Evolutionary conservation across 176 grass and related monocot genomes (phyloP).

Genomic region (Lolium rigidum): DNA sequence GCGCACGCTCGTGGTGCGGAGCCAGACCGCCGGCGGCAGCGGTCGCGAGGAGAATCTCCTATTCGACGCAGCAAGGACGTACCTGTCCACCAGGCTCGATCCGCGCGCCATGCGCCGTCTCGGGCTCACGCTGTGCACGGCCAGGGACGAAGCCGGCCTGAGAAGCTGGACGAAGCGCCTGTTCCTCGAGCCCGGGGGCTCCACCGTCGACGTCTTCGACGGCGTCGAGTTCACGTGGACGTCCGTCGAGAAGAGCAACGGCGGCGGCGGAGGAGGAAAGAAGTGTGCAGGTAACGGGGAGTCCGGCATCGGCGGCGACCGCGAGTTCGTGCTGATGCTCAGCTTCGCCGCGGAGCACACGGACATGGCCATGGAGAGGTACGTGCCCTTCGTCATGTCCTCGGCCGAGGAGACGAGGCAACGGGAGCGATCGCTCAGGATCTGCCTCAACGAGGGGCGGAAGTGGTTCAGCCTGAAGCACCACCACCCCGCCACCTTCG

Average conservation of each 20-base stretch:
- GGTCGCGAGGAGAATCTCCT: background rate
- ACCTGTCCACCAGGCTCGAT: slow-evolving; percentile 40
- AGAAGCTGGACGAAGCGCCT: background rate
- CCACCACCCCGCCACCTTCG: slow-evolving; percentile 43
- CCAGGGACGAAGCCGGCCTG: background rate
- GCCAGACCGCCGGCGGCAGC: background rate
- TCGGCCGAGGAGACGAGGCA: background rate
- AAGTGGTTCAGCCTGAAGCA: background rate
- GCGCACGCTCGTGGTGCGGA: slow-evolving; percentile 27
- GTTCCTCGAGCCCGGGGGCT: slow-evolving; percentile 40
- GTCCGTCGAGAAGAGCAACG: background rate
- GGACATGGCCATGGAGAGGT: slow-evolving; percentile 24
- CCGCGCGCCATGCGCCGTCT: slow-evolving; percentile 28
- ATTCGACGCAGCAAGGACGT: slow-evolving; percentile 31
- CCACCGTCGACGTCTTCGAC: slow-evolving; percentile 41
- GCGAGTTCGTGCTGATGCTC: slow-evolving; percentile 11
- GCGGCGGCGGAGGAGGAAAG: background rate
- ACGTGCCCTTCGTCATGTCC: slow-evolving; percentile 38
- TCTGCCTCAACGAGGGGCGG: slow-evolving; percentile 41
- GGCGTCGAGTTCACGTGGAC: slow-evolving; percentile 42
- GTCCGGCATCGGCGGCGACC: background rate
- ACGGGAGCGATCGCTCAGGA: slow-evolving; percentile 25
- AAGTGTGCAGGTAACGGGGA: background rate
- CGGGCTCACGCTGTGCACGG: background rate
- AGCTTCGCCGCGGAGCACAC: slow-evolving; percentile 45